Conservation (phyloP, 176 grass and related monocot genomes). For the Raddia guianensis region DNA sequence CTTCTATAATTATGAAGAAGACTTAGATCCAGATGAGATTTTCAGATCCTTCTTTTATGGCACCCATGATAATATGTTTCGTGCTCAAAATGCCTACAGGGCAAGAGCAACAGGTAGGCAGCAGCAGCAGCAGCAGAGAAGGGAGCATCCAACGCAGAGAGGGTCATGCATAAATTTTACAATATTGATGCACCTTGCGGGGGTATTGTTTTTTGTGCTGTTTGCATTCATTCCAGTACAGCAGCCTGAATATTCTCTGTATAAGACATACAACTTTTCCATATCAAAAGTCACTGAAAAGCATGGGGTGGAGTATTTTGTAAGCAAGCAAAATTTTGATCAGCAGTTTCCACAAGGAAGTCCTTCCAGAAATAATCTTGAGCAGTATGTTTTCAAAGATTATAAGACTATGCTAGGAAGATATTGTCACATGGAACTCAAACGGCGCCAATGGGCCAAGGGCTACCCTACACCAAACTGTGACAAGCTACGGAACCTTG, state of each 20-base stretch:
- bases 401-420: constrained; percentile 61
- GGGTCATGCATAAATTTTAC: constrained; percentile 43
- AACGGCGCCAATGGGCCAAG: constrained; percentile 62
- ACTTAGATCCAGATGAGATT: constrained; percentile 82
- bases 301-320: constrained; percentile 77
- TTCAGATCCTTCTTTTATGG: constrained; percentile 88
- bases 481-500: constrained; percentile 63
- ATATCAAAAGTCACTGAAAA: constrained; percentile 69
- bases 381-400: constrained; percentile 72
- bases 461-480: constrained; percentile 75
- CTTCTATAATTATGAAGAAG: constrained; percentile 65
- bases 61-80: constrained; percentile 55
- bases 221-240: constrained; percentile 58
- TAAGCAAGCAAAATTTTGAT: constrained; percentile 81
- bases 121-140: constrained; percentile 42
- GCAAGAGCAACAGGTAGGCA: constrained; percentile 52
- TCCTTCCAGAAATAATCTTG: constrained; percentile 65
- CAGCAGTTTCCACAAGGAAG: constrained; percentile 66
- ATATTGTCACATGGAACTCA: constrained; percentile 67
- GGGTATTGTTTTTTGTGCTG: constrained; percentile 60
- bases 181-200: constrained; percentile 55
- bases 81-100: constrained; percentile 46
- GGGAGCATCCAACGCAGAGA: constrained; percentile 47
- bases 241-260: constrained; percentile 67
- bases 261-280: constrained; percentile 60